These are phyloP conservation scores for Aureobasidium namibiae DNA, from an alignment of 2,329 filamentous ascomycete genomes.

Conservation along the genomic window DNA sequence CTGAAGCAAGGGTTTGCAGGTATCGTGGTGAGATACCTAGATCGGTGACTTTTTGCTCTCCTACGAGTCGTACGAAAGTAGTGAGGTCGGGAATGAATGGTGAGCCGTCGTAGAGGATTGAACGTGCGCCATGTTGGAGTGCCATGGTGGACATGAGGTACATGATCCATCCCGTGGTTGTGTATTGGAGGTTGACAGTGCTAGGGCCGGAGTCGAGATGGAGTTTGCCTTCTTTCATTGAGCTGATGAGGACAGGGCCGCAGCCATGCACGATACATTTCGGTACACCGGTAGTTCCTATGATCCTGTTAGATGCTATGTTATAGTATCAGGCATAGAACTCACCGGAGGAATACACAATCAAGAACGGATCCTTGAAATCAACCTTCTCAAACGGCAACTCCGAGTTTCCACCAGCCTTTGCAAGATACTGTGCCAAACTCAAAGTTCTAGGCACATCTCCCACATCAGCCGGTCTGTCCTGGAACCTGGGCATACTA, in stretches of 20 bases:
- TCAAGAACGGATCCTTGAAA: slow-evolving; percentile 68
- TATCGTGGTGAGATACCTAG: slow-evolving; percentile 71
- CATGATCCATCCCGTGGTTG: slow-evolving; percentile 80
- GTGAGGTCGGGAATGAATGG: slow-evolving; percentile 64
- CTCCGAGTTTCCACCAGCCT: slow-evolving; percentile 30
- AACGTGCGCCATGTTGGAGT: slow-evolving; percentile 52
- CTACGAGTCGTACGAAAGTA: slow-evolving; percentile 55
- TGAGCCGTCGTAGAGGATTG: slow-evolving; percentile 74
- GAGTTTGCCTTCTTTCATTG: slow-evolving; percentile 52
- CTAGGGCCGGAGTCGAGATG: slow-evolving; percentile 40
- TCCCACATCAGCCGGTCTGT: slow-evolving; percentile 49
- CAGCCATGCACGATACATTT: slow-evolving; percentile 79
- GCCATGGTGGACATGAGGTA: slow-evolving; percentile 56
- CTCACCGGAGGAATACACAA: slow-evolving; percentile 48
- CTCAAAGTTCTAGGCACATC: slow-evolving; percentile 41
- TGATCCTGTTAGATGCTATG: slow-evolving; percentile 24
- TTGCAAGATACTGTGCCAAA: slow-evolving; percentile 34
- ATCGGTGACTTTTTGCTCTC: slow-evolving; percentile 58
- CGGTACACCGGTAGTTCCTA: slow-evolving; percentile 72
- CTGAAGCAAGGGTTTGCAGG: slow-evolving; percentile 63
- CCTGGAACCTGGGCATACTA: slow-evolving; percentile 56
- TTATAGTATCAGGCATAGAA: not conserved
- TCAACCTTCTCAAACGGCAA: slow-evolving; percentile 51
- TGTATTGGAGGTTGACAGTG: slow-evolving; percentile 49
- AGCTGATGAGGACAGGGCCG: slow-evolving; percentile 54